Percentiles rank a stretch among this genome's conserved stretches.
Conservation (phyloP, 768 basidiomycete species). For the Leccinum pellstonianum region DNA sequence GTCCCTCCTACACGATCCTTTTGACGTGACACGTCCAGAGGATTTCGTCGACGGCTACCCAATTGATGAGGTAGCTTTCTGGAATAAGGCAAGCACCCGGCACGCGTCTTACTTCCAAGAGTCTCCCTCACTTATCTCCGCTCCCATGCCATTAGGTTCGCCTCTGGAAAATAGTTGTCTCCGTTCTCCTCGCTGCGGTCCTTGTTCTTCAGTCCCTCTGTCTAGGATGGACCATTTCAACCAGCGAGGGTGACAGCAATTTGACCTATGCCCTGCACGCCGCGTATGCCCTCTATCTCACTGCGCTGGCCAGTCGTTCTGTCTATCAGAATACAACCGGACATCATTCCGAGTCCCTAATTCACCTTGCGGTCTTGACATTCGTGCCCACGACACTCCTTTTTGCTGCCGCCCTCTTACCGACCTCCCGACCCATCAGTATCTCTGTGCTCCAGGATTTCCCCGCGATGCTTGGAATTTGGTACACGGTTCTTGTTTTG, state of each 20-base stretch:
- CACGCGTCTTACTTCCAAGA: not conserved
- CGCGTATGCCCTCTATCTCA: slow-evolving; percentile 57
- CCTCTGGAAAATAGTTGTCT: slow-evolving; percentile 53
- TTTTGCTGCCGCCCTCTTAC: slow-evolving; percentile 54
- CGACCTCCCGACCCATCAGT: slow-evolving; percentile 40
- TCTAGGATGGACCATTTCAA: slow-evolving; percentile 48
- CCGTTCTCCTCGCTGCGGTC: slow-evolving; percentile 44
- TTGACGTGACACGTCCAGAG: slow-evolving; percentile 70
- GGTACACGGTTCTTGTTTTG: slow-evolving; percentile 52
- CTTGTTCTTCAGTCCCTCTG: slow-evolving; percentile 51
- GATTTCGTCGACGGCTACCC: slow-evolving; percentile 69
- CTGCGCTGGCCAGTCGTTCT: slow-evolving; percentile 51
- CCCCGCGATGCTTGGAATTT: slow-evolving; percentile 37
- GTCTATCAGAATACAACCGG: slow-evolving; percentile 44
- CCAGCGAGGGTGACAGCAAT: slow-evolving; percentile 31
- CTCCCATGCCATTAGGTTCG: slow-evolving; percentile 45
- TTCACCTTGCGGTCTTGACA: slow-evolving; percentile 62
- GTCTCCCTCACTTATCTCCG: slow-evolving; percentile 1
- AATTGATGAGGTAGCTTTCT: slow-evolving; percentile 58
- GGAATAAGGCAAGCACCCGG: slow-evolving; percentile 45
- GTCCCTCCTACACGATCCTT: slow-evolving; percentile 48
- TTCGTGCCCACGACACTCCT: slow-evolving; percentile 47
- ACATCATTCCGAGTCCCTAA: slow-evolving; percentile 45
- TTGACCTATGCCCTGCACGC: slow-evolving; percentile 45
- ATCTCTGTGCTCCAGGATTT: slow-evolving; percentile 24